Evolutionary conservation across 2,329 filamentous ascomycete genomes (phyloP), one percentile per base, ranked within the genome.

Genomic region (Dactylellina haptotyla): DNA sequence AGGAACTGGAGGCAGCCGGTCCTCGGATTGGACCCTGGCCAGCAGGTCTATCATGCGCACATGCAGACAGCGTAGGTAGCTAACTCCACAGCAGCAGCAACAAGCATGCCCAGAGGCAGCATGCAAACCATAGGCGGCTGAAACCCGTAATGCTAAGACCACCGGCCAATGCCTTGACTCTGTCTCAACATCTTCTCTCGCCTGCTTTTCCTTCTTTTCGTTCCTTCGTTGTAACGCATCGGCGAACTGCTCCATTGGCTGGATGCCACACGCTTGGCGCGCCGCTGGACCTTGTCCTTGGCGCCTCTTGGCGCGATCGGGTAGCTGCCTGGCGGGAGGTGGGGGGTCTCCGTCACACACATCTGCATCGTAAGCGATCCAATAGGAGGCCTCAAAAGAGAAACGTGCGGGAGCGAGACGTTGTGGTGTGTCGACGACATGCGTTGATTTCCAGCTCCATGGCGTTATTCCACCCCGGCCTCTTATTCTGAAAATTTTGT

Each of bases 261-360:
- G 43, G 30, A 39, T 46, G 32, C 54, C 30, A 69, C 26, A 10
- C 16, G 18, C 65, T 64, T 71, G 66, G 51, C 66, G 43, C 23
- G 32, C 18, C 4, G 34, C 48, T 61, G 46, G 53, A 39, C 48
- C 23, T 54, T 39, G 6, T 32, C 10, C 66, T 71, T 71, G 66
- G 66, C 66, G 50, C 4, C 20, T 58, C 66, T 71, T 71, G 66
- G 66, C 66, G 41, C 51, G 39, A 54, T 72, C 67, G 67, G 67
- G 59, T 72, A 64, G 67, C 53, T 72, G 67, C 67, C 67, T 72
- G 58, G 37, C 58, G 53, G 67, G 16, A 46, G 41, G 61, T 58
- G 63, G 53, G 51, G 62, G 66, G 50, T 37, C n/a, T 54, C 65
- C 45, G 34, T 25, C 41, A 32, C 18, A 28, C 26, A 37, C 39